These are phyloP conservation scores for Scedosporium boydii DNA, from an alignment of 2,329 filamentous ascomycete species.

Conservation along the genomic window DNA sequence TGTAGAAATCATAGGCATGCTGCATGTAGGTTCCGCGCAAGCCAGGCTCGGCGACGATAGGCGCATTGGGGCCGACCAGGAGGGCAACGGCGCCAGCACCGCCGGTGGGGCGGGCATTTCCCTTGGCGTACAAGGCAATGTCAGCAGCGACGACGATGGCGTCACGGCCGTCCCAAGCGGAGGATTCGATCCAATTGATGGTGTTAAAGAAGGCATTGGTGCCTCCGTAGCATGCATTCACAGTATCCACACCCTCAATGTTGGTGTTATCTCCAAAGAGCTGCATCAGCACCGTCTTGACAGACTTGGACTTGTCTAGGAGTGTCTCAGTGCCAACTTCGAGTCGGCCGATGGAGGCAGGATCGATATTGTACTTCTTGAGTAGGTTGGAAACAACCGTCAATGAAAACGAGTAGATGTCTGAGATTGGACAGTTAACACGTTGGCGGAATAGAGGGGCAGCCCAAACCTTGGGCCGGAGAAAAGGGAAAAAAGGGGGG, in stretches of 20 bases:
- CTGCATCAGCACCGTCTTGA: conserved; percentile 84
- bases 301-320: conserved; percentile 83
- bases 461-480: not conserved
- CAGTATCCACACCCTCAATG: conserved; percentile 72
- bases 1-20: conserved; percentile 85
- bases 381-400: conserved; percentile 70
- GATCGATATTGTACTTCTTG: conserved; percentile 74
- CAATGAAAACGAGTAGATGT: conserved; percentile 80
- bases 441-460: conserved; percentile 6
- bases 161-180: conserved; percentile 75
- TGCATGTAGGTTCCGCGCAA: conserved; percentile 73
- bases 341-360: conserved; percentile 66
- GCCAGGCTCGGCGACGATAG: conserved; percentile 67
- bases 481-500: conserved; percentile 5
- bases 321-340: conserved; percentile 82
- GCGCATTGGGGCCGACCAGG: conserved; percentile 69
- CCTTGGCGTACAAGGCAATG: conserved; percentile 80
- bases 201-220: conserved; percentile 79
- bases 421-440: conserved; percentile 31
- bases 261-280: conserved; percentile 77
- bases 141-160: conserved; percentile 73
- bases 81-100: conserved; percentile 72
- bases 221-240: conserved; percentile 81
- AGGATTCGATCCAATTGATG: conserved; percentile 80
- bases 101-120: conserved; percentile 70